Evolutionary conservation across 2,329 filamentous ascomycete species (phyloP).

Genomic region (Stagonosporopsis tanaceti): DNA sequence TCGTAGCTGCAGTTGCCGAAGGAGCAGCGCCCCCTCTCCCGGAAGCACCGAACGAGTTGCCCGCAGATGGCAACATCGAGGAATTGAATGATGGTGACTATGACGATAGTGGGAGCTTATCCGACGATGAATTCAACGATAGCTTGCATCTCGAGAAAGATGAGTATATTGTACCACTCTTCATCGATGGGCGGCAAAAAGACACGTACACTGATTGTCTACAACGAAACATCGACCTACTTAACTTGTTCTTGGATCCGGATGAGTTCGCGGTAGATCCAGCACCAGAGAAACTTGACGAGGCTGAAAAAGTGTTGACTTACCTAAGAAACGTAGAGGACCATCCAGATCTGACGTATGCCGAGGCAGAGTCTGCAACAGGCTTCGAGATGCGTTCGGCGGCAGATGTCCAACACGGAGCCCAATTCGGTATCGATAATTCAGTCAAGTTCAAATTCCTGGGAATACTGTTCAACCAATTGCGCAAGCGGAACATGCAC

Average conservation of each 20-base stretch:
- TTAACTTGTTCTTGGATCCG: constrained; percentile 17
- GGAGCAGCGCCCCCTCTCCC: background rate
- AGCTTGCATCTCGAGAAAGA: constrained; percentile 36
- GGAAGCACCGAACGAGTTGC: background rate
- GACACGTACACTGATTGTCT: constrained; percentile 34
- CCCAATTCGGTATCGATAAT: constrained; percentile 40
- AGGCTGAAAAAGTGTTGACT: constrained; percentile 31
- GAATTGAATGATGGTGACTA: constrained; percentile 27
- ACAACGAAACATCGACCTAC: constrained; percentile 25
- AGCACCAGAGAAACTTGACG: constrained; percentile 15
- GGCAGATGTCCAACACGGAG: constrained; percentile 31
- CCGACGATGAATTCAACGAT: constrained; percentile 43
- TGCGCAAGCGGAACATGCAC: constrained; percentile 36
- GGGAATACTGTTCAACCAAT: constrained; percentile 27
- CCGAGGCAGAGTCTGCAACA: constrained; percentile 28
- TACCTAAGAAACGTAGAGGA: constrained; percentile 40
- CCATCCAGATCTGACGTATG: constrained; percentile 42
- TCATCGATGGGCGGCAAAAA: constrained; percentile 42
- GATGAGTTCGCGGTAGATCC: constrained; percentile 4
- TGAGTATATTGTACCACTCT: constrained; percentile 47
- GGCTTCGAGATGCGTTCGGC: constrained; percentile 8
- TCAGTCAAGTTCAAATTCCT: constrained; percentile 48
- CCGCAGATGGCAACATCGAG: constrained; percentile 26
- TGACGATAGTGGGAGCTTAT: constrained; percentile 31
- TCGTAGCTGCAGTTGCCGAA: constrained; percentile 8